These are phyloP conservation scores for Colletotrichum aenigma DNA, from an alignment of 2,329 filamentous ascomycete species.

Conservation along the genomic window DNA sequence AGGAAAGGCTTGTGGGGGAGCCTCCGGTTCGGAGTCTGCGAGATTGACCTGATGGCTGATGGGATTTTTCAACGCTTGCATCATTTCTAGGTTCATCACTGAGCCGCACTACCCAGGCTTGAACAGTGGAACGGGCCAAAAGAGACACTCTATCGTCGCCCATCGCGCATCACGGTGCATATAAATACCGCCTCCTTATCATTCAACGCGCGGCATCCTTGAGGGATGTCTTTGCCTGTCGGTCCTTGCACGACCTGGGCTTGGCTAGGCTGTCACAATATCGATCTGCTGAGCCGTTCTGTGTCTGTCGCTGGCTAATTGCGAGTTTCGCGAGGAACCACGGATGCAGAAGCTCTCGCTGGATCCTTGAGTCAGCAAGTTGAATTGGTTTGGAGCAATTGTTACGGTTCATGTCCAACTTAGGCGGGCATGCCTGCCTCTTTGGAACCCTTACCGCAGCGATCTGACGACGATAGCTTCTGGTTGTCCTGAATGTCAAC, in stretches of 20 bases:
- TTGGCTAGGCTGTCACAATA: not conserved
- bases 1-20: slow-evolving; percentile 4
- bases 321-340: not conserved
- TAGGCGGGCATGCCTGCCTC: not conserved
- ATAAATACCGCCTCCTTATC: not conserved
- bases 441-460: not conserved
- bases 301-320: not conserved
- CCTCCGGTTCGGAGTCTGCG: slow-evolving; percentile 8
- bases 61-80: not conserved
- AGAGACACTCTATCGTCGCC: not conserved
- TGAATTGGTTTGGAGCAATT: not conserved
- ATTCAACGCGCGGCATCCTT: not conserved
- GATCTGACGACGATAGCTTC: not conserved
- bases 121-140: not conserved
- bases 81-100: not conserved
- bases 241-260: not conserved
- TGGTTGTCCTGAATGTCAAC: not conserved
- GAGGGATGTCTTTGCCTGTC: not conserved
- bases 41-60: slow-evolving; percentile 9
- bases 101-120: not conserved
- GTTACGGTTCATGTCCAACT: not conserved
- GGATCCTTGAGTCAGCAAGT: not conserved
- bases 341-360: not conserved
- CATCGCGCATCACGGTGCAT: slow-evolving; percentile 6
- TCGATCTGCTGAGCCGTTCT: not conserved